Evolutionary conservation across 257 asterid genomes (phyloP).

Genomic region (Rehmannia glutinosa): DNA sequence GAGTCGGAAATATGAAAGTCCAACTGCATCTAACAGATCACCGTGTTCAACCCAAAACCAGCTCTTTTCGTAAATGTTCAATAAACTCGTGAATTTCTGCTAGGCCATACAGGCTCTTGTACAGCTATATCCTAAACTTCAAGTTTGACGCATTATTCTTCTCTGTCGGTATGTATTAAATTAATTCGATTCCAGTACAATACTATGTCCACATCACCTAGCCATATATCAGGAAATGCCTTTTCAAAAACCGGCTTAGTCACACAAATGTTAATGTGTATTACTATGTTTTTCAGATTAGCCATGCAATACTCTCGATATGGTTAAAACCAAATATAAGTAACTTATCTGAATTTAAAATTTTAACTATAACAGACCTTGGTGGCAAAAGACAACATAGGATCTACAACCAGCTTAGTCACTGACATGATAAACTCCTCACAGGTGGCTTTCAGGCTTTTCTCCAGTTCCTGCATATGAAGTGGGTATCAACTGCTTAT

Average conservation of each 20-base stretch:
- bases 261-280: not conserved
- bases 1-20: not conserved
- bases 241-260: not conserved
- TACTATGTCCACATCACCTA: not conserved
- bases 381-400: slow-evolving; percentile 89
- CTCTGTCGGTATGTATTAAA: no score
- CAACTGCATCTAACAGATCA: not conserved
- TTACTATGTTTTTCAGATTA: not conserved
- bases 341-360: not conserved
- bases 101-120: not conserved
- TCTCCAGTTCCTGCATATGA: slow-evolving; percentile 87
- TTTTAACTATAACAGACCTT: slow-evolving; percentile 52
- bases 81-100: not conserved
- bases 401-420: slow-evolving; percentile 96
- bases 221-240: not conserved
- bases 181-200: no score
- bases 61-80: slow-evolving; percentile 5
- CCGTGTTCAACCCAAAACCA: not conserved
- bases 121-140: not conserved
- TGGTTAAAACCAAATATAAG: not conserved
- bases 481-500: slow-evolving; percentile 16
- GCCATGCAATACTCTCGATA: not conserved
- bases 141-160: not conserved
- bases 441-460: slow-evolving; percentile 88
- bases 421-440: slow-evolving; percentile 98